Evolutionary conservation across 1,284 basidiomycete genomes (phyloP).

Genomic region (Neolentinus lepideus): DNA sequence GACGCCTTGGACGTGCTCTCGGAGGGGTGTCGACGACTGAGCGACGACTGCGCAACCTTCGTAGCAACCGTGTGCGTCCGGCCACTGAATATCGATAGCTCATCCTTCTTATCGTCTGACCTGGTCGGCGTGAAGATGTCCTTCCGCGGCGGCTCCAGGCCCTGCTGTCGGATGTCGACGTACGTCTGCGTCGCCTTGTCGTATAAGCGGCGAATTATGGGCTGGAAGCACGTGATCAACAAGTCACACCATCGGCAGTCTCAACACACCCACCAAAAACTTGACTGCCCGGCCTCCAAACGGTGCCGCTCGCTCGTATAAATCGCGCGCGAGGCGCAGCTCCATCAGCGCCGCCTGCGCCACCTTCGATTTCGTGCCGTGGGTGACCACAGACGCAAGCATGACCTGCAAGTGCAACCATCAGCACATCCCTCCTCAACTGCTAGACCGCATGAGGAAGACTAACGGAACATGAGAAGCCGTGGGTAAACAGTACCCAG

Average conservation of each 20-base stretch:
- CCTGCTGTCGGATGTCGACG: conserved; percentile 24
- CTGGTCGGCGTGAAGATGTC: conserved; percentile 51
- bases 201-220: conserved; percentile 52
- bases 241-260: not conserved
- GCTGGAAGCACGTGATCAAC: conserved; percentile 27
- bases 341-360: conserved; percentile 21
- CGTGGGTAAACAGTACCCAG: conserved; percentile 12
- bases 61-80: conserved; percentile 52
- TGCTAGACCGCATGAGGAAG: conserved; percentile 12
- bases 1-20: conserved; percentile 6
- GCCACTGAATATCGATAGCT: conserved; percentile 68
- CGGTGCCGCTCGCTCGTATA: conserved; percentile 17
- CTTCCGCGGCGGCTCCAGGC: conserved; percentile 30
- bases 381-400: conserved; percentile 20
- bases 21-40: not conserved
- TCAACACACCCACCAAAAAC: not conserved
- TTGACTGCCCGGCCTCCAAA: conserved; percentile 1
- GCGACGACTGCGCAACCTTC: conserved; percentile 19
- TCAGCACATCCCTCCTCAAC: conserved; percentile 13
- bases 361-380: conserved; percentile 14
- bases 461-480: conserved; percentile 1
- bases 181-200: conserved; percentile 52
- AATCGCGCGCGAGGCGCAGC: conserved; percentile 18
- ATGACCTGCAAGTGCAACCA: conserved; percentile 20
- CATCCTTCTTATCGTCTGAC: conserved; percentile 43